Conservation (phyloP, 352 stramenopile species). For the Phytophthora chlamydospora region DNA sequence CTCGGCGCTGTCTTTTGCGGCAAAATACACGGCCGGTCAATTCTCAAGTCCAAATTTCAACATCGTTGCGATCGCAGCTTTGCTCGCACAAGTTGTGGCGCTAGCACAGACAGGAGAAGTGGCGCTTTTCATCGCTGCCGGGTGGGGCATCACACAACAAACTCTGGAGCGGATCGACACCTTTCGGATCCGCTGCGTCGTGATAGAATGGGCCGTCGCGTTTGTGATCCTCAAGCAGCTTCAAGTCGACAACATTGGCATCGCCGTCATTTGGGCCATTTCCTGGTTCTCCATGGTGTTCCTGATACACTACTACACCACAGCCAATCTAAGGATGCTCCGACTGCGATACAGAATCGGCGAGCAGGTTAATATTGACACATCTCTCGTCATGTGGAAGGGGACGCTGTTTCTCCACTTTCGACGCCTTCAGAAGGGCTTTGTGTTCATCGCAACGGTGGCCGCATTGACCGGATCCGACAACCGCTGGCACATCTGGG, state of each 20-base stretch:
- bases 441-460: constrained; percentile 48
- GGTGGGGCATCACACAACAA: constrained; percentile 65
- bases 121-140: constrained; percentile 55
- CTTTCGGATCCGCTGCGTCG: constrained; percentile 57
- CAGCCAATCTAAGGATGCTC: constrained; percentile 69
- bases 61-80: constrained; percentile 39
- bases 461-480: constrained; percentile 42
- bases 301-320: constrained; percentile 64
- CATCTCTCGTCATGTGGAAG: constrained; percentile 54
- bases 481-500: constrained; percentile 40
- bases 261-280: constrained; percentile 58
- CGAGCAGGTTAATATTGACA: constrained; percentile 52
- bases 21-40: constrained; percentile 36
- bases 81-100: constrained; percentile 46
- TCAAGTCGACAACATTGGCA: constrained; percentile 44
- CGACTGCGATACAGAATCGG: constrained; percentile 59
- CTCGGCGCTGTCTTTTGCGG: constrained; percentile 32
- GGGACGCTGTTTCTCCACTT: constrained; percentile 65
- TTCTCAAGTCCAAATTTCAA: constrained; percentile 45
- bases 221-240: constrained; percentile 51
- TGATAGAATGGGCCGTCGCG: constrained; percentile 47
- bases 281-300: constrained; percentile 59
- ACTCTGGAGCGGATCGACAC: constrained; percentile 43
- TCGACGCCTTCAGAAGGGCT: constrained; percentile 53
- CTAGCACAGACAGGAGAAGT: constrained; percentile 48